Base-by-base conservation (phyloP, 2,329 filamentous ascomycete genomes). In the Stemphylium beticola region DNA sequence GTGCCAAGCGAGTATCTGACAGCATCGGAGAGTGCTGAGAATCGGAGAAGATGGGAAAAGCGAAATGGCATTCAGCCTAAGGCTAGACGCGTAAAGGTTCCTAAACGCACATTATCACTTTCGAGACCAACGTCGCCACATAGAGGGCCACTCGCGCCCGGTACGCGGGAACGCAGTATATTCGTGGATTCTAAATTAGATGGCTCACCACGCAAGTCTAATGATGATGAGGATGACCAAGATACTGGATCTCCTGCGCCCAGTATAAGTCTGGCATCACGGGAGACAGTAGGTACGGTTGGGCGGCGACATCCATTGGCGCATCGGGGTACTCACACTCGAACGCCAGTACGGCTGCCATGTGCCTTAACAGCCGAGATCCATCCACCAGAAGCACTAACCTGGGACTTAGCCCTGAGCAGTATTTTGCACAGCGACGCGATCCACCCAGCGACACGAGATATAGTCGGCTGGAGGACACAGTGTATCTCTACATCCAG, bases 401-500 rank as follows among this genome's bases (percentile, higher is more conserved):
- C 57, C 32, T 66, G 61, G 63, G 55, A 50, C 15, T 15, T 18
- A 18, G 56, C 33, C 4, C 42, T 64, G 14, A 60, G 57, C n/a
- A 24, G 39, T 4, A 57, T 60, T 17, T 17, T 65, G 4, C 24
- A 11, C 4, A 37, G 55, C 12, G 53, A 50, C 15, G 14, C n/a
- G 14, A 22, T 64, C 1, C 40, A 62, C 32, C 20, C 52, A 5
- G 42, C 10, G 9, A 40, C 49, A n/a, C 54, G 41, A 18, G 32
- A 53, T 14, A 22, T 29, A 6, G 42, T 66, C 12, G 33, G 20
- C 32, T 46, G 57, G 2, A 47, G 56, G 20, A 41, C 43, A 10
- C 33, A 33, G 24, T 32, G 9, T 2, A 42, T 37, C 12, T 44
- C 20, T 12, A 38, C 10, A 14, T 41, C 3, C 9, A 32, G 37